A percentile compares a stretch with the other conserved stretches of the same genome.
Conservation (phyloP, 2,329 filamentous ascomycete genomes). For the Neofusicoccum sp. region DNA sequence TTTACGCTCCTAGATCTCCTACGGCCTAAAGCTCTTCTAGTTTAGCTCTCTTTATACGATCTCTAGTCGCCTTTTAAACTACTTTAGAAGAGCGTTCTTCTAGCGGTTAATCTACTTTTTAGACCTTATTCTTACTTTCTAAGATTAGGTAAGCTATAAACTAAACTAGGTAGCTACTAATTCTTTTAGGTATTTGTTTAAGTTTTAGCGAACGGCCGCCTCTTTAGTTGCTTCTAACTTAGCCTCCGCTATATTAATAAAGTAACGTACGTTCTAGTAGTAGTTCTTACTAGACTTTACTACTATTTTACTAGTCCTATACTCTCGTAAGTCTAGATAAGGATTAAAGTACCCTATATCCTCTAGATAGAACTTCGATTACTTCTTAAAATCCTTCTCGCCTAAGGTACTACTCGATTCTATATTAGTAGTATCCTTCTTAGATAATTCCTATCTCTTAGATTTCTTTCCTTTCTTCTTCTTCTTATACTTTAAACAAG, state of each 20-base stretch:
- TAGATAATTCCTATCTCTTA: too few relatives aligned
- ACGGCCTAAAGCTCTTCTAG: not conserved
- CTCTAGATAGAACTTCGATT: not conserved
- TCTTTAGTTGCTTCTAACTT: not conserved
- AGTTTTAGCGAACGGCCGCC: not conserved
- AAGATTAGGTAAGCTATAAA: not conserved
- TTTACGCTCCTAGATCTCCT: not conserved
- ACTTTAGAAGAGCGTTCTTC: too few relatives aligned
- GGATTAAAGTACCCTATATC: not conserved
- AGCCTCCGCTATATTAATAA: not conserved
- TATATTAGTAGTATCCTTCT: not conserved
- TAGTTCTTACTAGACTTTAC: not conserved
- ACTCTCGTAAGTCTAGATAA: not conserved
- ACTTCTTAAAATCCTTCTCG: not conserved
- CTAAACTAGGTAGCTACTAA: not conserved
- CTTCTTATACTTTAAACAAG: too few relatives aligned
- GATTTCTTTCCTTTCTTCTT: too few relatives aligned
- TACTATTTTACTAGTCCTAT: not conserved
- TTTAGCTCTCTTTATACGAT: too few relatives aligned
- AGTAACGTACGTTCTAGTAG: not conserved
- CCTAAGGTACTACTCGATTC: not conserved
- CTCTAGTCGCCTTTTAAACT: too few relatives aligned
- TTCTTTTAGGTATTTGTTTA: not conserved
- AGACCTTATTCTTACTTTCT: too few relatives aligned
- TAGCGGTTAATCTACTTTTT: too few relatives aligned